A percentile compares a stretch with the other conserved stretches of the same genome.
Conservation (phyloP, 2,329 filamentous ascomycete genomes). For the Nectriaceae sp. region DNA sequence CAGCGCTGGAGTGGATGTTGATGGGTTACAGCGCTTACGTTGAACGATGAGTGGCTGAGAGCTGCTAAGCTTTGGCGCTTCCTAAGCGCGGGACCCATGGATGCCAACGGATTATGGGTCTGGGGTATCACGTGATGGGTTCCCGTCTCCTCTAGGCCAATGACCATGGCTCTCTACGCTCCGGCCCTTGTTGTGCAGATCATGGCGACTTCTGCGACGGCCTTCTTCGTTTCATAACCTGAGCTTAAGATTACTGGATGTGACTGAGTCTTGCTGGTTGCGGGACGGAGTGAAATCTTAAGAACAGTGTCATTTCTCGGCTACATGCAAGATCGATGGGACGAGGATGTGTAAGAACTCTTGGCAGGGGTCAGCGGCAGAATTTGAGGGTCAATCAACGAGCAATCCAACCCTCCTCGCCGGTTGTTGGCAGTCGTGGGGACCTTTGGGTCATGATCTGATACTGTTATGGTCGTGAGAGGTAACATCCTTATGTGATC, state of each 20-base stretch:
- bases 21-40: constrained; percentile 23
- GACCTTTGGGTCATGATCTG: too few species aligned
- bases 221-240: constrained; percentile 4
- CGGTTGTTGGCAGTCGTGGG: too few species aligned
- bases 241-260: constrained; percentile 1
- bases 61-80: constrained; percentile 3
- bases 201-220: constrained; percentile 10
- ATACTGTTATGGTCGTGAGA: too few species aligned
- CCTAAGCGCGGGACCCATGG: not conserved
- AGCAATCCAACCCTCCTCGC: not conserved
- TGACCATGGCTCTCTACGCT: constrained; percentile 6
- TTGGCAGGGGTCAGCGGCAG: constrained; percentile 7
- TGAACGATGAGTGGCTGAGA: constrained; percentile 24
- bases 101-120: constrained; percentile 6
- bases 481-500: constrained; percentile 5
- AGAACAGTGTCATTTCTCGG: not conserved
- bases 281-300: constrained; percentile 4
- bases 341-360: not conserved
- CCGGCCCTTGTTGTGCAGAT: constrained; percentile 8
- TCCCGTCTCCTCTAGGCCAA: constrained; percentile 1
- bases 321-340: constrained; percentile 6
- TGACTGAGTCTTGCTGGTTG: constrained; percentile 1
- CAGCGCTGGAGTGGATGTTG: constrained; percentile 2
- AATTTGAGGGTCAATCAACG: constrained; percentile 2
- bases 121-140: not conserved